Conservation (phyloP, 208 protist species). For the Leishmania braziliensis region DNA sequence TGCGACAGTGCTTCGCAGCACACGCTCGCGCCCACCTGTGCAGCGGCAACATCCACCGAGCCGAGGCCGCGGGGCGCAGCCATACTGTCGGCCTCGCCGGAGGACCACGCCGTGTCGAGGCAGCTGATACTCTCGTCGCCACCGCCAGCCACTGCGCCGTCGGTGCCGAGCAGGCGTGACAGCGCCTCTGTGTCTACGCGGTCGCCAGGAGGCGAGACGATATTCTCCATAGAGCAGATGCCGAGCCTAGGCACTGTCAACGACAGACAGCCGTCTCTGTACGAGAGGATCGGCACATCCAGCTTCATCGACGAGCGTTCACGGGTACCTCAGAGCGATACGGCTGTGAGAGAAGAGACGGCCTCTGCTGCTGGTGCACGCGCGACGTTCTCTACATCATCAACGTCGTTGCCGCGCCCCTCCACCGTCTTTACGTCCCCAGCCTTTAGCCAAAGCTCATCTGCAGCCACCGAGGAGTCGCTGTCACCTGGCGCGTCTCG, state of each 20-base stretch:
- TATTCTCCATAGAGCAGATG: background rate
- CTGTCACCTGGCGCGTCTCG: background rate
- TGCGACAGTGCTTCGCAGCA: background rate
- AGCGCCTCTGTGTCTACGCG: background rate
- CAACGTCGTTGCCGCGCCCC: slow-evolving; percentile 5
- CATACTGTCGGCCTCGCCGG: background rate
- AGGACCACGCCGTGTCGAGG: background rate
- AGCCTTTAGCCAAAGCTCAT: slow-evolving; percentile 12
- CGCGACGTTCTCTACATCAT: background rate
- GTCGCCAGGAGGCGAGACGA: background rate
- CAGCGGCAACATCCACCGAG: slow-evolving; percentile 8
- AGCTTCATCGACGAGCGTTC: background rate
- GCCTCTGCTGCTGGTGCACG: background rate
- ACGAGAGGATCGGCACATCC: background rate
- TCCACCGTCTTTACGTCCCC: slow-evolving; percentile 21
- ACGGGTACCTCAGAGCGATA: background rate
- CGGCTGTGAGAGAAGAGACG: background rate
- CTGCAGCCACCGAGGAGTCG: background rate
- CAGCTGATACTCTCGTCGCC: background rate
- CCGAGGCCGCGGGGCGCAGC: background rate
- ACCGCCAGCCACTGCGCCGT: background rate
- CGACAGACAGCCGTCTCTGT: slow-evolving; percentile 1
- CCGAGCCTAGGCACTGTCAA: slow-evolving; percentile 6
- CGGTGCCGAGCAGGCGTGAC: background rate
- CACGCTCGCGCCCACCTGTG: slow-evolving; percentile 1